Evolutionary conservation across 306 rosid genomes (phyloP).

Genomic region (Pyrus betulifolia): DNA sequence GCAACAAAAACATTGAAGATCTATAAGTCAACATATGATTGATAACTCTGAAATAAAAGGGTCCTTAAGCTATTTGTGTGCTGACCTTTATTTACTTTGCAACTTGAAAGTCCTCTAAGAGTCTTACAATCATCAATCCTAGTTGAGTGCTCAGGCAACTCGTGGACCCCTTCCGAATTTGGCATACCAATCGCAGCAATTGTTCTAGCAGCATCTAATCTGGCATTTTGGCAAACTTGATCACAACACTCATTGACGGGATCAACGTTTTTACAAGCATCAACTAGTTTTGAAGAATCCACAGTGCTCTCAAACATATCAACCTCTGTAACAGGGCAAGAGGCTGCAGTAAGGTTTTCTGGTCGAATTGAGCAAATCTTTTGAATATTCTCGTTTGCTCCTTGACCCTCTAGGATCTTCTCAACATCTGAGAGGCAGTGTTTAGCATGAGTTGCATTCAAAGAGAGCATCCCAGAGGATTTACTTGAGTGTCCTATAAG

Average conservation of each 20-base stretch:
- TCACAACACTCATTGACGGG: slow-evolving; percentile 58
- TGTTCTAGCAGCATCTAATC: slow-evolving; percentile 42
- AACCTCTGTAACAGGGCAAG: slow-evolving; percentile 43
- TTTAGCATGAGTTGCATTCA: slow-evolving; percentile 42
- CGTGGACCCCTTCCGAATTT: slow-evolving; percentile 17
- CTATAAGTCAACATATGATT: slow-evolving; percentile 16
- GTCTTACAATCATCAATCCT: slow-evolving; percentile 45
- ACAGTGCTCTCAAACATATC: slow-evolving; percentile 48
- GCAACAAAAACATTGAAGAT: slow-evolving; percentile 15
- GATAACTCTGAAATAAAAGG: background rate
- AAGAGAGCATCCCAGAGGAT: slow-evolving; percentile 44
- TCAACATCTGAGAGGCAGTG: slow-evolving; percentile 62
- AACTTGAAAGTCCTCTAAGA: slow-evolving; percentile 60
- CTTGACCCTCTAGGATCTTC: slow-evolving; percentile 49
- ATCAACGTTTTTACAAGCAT: slow-evolving; percentile 56
- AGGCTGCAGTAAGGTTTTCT: slow-evolving; percentile 45
- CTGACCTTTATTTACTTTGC: slow-evolving; percentile 60
- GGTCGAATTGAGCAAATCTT: slow-evolving; percentile 40
- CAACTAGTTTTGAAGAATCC: slow-evolving; percentile 46
- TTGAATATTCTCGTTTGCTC: slow-evolving; percentile 40
- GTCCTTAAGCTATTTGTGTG: background rate
- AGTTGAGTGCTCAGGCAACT: slow-evolving; percentile 15
- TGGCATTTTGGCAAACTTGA: slow-evolving; percentile 56
- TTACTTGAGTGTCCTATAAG: slow-evolving; percentile 60
- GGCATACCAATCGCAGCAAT: slow-evolving; percentile 39